Evolutionary conservation across 441 rosid genomes (phyloP).

Genomic region (Corymbia calophylla): DNA sequence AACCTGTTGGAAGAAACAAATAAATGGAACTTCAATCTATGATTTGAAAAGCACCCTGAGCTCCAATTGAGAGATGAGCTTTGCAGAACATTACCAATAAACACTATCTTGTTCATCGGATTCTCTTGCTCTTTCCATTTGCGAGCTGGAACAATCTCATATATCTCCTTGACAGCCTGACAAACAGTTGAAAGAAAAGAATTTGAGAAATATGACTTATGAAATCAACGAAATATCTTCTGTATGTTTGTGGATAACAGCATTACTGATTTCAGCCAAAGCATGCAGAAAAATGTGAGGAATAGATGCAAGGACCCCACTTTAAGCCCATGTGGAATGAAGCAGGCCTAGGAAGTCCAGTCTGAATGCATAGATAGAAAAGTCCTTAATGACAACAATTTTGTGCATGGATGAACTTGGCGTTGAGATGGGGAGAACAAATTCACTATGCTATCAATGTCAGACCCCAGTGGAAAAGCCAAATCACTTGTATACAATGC

Average conservation of each 20-base stretch:
- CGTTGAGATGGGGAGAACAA: background rate
- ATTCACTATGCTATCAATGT: background rate
- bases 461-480: background rate
- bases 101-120: constrained; percentile 63
- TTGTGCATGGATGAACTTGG: background rate
- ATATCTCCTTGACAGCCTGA: constrained; percentile 95
- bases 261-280: background rate
- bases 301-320: background rate
- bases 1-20: constrained; percentile 29
- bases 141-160: constrained; percentile 78
- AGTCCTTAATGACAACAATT: background rate
- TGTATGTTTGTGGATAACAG: background rate
- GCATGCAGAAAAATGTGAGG: background rate
- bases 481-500: background rate
- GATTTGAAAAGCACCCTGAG: background rate
- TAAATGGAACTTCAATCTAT: background rate
- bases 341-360: background rate
- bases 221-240: background rate
- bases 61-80: background rate
- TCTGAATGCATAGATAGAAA: background rate
- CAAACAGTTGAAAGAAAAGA: constrained; percentile 8
- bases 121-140: constrained; percentile 65
- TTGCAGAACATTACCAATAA: constrained; percentile 49
- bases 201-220: background rate
- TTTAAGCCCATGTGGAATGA: background rate